phyloP scores from a whole-genome alignment of 352 stramenopile genomes.

The Vaucheria bursata region DNA sequence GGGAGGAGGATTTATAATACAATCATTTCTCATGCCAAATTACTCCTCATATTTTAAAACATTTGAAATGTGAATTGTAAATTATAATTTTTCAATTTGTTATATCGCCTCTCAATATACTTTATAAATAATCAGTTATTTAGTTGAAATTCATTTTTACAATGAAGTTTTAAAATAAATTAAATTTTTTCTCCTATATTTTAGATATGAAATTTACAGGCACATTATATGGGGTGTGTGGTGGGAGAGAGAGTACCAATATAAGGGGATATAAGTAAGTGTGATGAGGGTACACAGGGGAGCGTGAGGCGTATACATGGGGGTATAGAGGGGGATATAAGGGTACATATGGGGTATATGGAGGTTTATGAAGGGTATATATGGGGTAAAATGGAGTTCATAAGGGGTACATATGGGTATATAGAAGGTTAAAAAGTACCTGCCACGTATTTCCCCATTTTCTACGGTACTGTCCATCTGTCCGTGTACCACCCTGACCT shows the following conservation, averaged over 20 bases:
- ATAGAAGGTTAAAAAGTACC: neutral
- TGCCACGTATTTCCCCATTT: slow-evolving; percentile 5
- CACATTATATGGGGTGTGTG: neutral
- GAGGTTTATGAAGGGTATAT: neutral
- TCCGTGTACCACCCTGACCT: neutral
- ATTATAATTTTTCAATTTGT: no score
- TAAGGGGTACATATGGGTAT: neutral
- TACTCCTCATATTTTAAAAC: no score
- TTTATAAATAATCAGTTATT: neutral
- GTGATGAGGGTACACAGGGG: neutral
- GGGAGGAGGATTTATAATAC: no score
- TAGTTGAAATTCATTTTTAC: neutral
- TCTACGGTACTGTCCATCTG: neutral
- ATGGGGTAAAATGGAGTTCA: neutral
- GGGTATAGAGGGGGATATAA: neutral
- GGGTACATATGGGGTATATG: neutral
- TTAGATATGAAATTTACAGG: neutral
- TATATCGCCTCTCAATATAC: no score
- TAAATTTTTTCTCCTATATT: neutral
- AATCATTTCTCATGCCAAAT: no score
- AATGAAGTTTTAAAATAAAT: neutral
- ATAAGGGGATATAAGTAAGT: neutral
- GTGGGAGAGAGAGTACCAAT: neutral
- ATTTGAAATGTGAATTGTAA: no score
- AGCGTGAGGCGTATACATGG: neutral